Evolutionary conservation across 805 yeast species (phyloP).

Genomic region (Kuraishia hungarica): DNA sequence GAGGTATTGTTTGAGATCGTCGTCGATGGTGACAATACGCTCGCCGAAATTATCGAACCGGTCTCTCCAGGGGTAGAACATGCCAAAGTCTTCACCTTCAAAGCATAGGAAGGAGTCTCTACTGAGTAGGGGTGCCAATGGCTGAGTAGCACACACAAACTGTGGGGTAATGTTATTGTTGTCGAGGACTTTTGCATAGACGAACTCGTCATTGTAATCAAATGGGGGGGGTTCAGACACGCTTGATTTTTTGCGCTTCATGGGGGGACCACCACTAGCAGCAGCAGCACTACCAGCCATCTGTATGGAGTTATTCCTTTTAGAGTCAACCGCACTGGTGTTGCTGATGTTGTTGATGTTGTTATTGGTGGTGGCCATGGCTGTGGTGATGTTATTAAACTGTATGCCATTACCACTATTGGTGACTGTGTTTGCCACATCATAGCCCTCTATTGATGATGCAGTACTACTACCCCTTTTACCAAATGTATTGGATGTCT

Average conservation of each 20-base stretch:
- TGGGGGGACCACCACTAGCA: not conserved
- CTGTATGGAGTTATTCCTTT: too few species aligned
- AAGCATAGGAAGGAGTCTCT: conserved; percentile 21
- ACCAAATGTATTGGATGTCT: not conserved
- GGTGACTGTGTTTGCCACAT: too few species aligned
- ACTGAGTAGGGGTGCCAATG: conserved; percentile 22
- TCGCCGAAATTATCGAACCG: conserved; percentile 11
- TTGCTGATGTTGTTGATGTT: too few species aligned
- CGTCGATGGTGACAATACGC: conserved; percentile 10
- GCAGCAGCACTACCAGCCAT: not conserved
- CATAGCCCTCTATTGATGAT: too few species aligned
- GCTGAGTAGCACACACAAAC: conserved; percentile 22
- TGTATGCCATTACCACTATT: too few species aligned
- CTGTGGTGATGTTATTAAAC: too few species aligned
- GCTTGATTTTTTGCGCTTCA: conserved; percentile 4
- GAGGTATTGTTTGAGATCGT: conserved; percentile 15
- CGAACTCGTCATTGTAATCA: conserved; percentile 14
- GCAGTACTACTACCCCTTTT: too few species aligned
- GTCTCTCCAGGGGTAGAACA: conserved; percentile 24
- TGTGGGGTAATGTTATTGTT: conserved; percentile 15
- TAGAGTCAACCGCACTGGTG: too few species aligned
- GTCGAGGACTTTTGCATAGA: conserved; percentile 16
- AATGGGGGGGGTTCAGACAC: conserved; percentile 8
- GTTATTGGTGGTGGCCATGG: too few species aligned
- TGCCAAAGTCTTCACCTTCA: conserved; percentile 20